These are phyloP conservation scores for Penicillium canariense DNA, from an alignment of 495 filamentous ascomycete genomes.

Conservation along the genomic window DNA sequence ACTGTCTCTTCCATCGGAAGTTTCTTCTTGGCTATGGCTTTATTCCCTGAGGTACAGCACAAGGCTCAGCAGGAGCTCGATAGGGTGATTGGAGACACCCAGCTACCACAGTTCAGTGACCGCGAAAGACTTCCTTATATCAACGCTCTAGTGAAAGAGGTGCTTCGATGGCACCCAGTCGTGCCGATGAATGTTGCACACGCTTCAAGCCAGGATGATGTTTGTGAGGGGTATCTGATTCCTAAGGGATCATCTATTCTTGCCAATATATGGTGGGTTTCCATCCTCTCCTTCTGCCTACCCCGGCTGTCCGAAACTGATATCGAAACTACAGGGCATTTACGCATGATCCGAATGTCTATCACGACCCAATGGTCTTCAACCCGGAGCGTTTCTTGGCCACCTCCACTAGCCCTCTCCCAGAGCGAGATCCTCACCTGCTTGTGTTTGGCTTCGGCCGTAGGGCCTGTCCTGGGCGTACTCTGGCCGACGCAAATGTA, in stretches of 20 bases:
- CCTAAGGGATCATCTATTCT: slow-evolving; percentile 48
- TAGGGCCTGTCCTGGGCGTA: slow-evolving; percentile 38
- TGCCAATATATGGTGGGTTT: slow-evolving; percentile 42
- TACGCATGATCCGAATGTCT: slow-evolving; percentile 23
- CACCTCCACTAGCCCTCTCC: slow-evolving; percentile 7
- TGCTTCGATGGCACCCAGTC: slow-evolving; percentile 43
- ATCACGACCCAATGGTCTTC: slow-evolving; percentile 22
- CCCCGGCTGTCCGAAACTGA: background rate
- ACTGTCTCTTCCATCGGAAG: slow-evolving; percentile 30
- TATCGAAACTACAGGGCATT: slow-evolving; percentile 25
- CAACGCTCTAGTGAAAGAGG: slow-evolving; percentile 40
- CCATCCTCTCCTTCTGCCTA: background rate
- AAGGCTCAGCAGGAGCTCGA: slow-evolving; percentile 60
- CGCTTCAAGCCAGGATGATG: slow-evolving; percentile 51
- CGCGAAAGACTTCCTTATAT: slow-evolving; percentile 38
- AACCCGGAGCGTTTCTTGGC: slow-evolving; percentile 37
- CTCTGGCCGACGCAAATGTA: slow-evolving; percentile 33
- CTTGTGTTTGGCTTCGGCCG: slow-evolving; percentile 40
- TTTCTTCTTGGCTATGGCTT: slow-evolving; percentile 46
- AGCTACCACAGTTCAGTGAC: slow-evolving; percentile 26
- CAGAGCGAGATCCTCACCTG: slow-evolving; percentile 36
- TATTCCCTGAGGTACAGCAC: slow-evolving; percentile 45
- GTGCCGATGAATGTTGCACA: slow-evolving; percentile 51
- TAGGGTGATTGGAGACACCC: slow-evolving; percentile 37
- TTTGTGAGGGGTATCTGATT: slow-evolving; percentile 50